These are phyloP conservation scores for Exsudoporus frostii DNA, from an alignment of 768 basidiomycete genomes.

Conservation along the genomic window DNA sequence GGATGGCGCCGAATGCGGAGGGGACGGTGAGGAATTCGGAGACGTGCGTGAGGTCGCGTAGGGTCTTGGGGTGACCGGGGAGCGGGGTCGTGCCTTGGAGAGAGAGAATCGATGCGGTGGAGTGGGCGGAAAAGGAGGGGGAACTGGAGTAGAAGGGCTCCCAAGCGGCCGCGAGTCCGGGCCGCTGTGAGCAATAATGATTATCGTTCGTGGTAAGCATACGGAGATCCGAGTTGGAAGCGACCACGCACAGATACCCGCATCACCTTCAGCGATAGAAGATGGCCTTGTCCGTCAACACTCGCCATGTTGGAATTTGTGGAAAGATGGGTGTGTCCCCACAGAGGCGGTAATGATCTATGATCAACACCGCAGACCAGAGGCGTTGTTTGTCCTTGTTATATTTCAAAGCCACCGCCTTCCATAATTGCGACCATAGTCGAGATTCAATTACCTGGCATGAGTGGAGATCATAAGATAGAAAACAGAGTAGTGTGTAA, in stretches of 20 bases:
- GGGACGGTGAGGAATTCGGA: slow-evolving; percentile 80
- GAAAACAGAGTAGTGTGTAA: neutral
- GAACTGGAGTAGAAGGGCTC: slow-evolving; percentile 86
- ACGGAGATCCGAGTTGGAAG: neutral
- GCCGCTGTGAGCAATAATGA: slow-evolving; percentile 47
- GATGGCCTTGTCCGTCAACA: slow-evolving; percentile 58
- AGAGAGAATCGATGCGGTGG: slow-evolving; percentile 73
- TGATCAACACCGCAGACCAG: neutral
- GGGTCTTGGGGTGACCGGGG: slow-evolving; percentile 75
- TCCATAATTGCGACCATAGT: neutral
- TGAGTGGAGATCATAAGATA: no score
- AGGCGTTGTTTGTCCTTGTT: slow-evolving; percentile 25
- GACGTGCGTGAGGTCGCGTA: slow-evolving; percentile 76
- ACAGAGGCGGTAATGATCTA: neutral
- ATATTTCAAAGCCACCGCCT: slow-evolving; percentile 16
- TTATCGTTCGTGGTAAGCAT: slow-evolving; percentile 2
- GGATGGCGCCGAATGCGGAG: slow-evolving; percentile 79
- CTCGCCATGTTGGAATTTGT: slow-evolving; percentile 13
- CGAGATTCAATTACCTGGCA: neutral
- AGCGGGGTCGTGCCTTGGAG: slow-evolving; percentile 71
- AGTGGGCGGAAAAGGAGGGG: slow-evolving; percentile 76
- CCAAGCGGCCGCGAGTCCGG: slow-evolving; percentile 73
- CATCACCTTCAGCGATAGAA: slow-evolving; percentile 83
- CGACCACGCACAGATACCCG: slow-evolving; percentile 69
- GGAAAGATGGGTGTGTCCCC: neutral